phyloP scores from a whole-genome alignment of 2,329 filamentous ascomycete genomes.

The Claviceps digitariae region DNA sequence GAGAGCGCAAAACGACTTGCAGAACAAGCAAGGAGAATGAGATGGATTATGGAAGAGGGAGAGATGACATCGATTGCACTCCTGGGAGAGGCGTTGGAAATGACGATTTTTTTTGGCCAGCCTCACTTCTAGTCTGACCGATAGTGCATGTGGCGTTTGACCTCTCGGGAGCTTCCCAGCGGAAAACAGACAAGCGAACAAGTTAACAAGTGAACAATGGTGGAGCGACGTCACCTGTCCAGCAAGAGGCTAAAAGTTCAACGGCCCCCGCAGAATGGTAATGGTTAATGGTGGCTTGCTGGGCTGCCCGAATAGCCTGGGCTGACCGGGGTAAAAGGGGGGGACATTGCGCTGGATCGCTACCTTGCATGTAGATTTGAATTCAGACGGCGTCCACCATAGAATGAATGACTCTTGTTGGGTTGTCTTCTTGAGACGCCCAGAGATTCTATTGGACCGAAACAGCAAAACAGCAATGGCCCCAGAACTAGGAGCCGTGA shows the following conservation, averaged over 20 bases:
- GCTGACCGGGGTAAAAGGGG: background rate
- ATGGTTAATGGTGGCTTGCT: background rate
- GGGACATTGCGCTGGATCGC: conserved; percentile 1
- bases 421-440: background rate
- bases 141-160: background rate
- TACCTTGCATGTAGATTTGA: background rate
- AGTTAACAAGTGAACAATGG: background rate
- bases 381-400: background rate
- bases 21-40: background rate
- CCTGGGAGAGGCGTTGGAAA: background rate
- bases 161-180: background rate
- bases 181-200: background rate
- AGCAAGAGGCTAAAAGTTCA: background rate
- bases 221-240: conserved; percentile 6
- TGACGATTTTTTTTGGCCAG: conserved; percentile 8
- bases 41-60: background rate
- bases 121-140: conserved; percentile 2
- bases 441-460: conserved; percentile 1
- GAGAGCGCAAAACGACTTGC: background rate
- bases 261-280: background rate
- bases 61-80: background rate
- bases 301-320: background rate
- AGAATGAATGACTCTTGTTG: background rate
- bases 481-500: background rate
- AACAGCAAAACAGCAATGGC: background rate